These are phyloP conservation scores for Rhynchosporium agropyri DNA, from an alignment of 2,329 filamentous ascomycete species.

Conservation along the genomic window DNA sequence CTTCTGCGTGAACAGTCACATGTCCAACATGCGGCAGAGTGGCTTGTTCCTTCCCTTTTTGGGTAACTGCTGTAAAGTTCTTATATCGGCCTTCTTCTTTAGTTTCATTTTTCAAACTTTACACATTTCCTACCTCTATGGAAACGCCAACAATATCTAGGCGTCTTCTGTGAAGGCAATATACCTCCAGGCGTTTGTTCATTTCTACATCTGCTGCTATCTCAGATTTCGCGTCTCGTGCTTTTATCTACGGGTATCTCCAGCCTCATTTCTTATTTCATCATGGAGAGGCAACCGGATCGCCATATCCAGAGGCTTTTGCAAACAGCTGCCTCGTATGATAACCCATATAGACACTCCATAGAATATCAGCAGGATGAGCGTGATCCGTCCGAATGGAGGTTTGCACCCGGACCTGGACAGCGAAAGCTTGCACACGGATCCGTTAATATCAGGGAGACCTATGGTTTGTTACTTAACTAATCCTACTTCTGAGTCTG, in stretches of 20 bases:
- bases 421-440: constrained; percentile 22
- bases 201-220: neutral
- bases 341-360: constrained; percentile 18
- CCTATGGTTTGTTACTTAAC: constrained; percentile 20
- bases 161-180: neutral
- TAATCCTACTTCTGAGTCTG: neutral
- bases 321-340: constrained; percentile 26
- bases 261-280: constrained; percentile 1
- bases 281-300: constrained; percentile 31
- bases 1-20: neutral
- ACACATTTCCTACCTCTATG: neutral
- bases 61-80: no score
- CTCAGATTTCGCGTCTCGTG: neutral
- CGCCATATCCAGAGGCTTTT: constrained; percentile 34
- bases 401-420: constrained; percentile 22
- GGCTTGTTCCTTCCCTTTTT: neutral
- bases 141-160: neutral
- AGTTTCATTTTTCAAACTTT: neutral
- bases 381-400: constrained; percentile 21
- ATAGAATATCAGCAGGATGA: constrained; percentile 21
- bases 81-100: neutral
- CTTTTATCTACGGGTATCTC: neutral
- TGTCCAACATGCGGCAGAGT: no score
- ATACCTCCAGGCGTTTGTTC: neutral
- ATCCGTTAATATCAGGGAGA: constrained; percentile 14